Base-by-base conservation (phyloP, 176 grass and related monocot species). In the Lolium perenne region DNA sequence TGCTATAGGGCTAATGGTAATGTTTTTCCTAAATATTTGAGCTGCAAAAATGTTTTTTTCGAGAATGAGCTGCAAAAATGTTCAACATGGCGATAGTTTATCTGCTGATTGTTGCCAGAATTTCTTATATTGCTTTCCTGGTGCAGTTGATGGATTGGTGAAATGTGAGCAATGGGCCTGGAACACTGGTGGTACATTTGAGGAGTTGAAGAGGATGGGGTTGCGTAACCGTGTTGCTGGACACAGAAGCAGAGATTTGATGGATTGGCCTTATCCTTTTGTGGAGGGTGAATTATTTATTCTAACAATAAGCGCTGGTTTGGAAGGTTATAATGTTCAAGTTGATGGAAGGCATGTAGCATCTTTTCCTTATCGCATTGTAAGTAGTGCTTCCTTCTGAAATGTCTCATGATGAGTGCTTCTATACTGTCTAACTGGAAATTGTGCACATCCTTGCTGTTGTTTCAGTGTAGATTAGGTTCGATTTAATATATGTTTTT, bases 331-430 rank as follows among this genome's bases (percentile, higher is more conserved):
- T 56, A 88, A 93, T 80, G 68, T 91, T 73, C 89, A 91, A 88
- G 89, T 95, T 59, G 86, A 91, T 51, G 94, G 94, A 70, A 95
- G 85, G 91, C 94, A 95, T 91, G 77, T 87, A n/a, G 66, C 91
- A 61, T 95, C 91, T 70, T 95, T 95, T 81, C 91, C 94, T 65
- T 91, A 93, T 47, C 86, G 86, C 45, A 53, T 92, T 23, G 93
- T 95, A 81, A 93, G 93, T 73, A 57, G 1, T 20, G 8, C 70
- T 81, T 81, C 43, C 74, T 88, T 81, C 55, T n/a, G 35, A 50
- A 81, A 53, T 53, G 51, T 80, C 50, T 60, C 66, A 77, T 8
- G 13, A 59, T 51, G 13, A 45, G 74, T 67, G 3, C 35, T 78
- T 25, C n/a, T 56, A 29, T 78, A 26, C 10, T 53, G 56, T 22